Evolutionary conservation across 176 grass and related monocot species (phyloP), one percentile per base, ranked within the genome.

Genomic region (Cenchrus fungigraminus): DNA sequence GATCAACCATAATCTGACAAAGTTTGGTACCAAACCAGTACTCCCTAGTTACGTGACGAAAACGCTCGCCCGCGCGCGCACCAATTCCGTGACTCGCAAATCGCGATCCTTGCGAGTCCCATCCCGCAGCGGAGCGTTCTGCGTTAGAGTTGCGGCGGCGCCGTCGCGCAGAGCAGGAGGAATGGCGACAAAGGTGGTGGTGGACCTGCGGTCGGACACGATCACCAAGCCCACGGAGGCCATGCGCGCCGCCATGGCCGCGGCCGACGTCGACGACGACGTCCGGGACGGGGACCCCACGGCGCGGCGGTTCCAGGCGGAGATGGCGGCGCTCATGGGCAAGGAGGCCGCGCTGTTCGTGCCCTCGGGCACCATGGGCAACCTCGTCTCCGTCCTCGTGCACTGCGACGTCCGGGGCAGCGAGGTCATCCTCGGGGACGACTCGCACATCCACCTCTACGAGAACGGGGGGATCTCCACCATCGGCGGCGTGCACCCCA

Each of bases 401-500:
- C 97, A 99, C 82, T 99, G 93, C 68, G 88, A 99, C 61, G 64
- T 79, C 56, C 71, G 97, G 58, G 97, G 94, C 86, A 92, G 94
- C 82, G 97, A 99, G 81, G 86, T 96, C 78, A 89, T 99, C 74
- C 90, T 99, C 56, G 97, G 97, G 0, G 93, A 92, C 83, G 77
- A 73, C 53, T 99, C 88, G 0, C 97, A 99, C 71, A 96, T 99
- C 79, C 97, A 99, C 65, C 3, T 99, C 46, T 96, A 88, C 73
- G 97, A 99, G 87, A 96, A 96, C 77, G 97, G 97, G 1, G 97
- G 97, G 66, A 91, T 99, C 69, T 65, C 93, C n/a, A 94, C 93
- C 60, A 73, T 99, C 67, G 97, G 93, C 22, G 90, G 97, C 25
- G 86, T 99, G 3, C 97, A 99, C 67, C 80, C 93, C 8, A 99